Percentiles rank a stretch among this genome's conserved stretches.
phyloP scores from a whole-genome alignment of 2,329 filamentous ascomycete species.

The Aspergillus ochraceoroseus region DNA sequence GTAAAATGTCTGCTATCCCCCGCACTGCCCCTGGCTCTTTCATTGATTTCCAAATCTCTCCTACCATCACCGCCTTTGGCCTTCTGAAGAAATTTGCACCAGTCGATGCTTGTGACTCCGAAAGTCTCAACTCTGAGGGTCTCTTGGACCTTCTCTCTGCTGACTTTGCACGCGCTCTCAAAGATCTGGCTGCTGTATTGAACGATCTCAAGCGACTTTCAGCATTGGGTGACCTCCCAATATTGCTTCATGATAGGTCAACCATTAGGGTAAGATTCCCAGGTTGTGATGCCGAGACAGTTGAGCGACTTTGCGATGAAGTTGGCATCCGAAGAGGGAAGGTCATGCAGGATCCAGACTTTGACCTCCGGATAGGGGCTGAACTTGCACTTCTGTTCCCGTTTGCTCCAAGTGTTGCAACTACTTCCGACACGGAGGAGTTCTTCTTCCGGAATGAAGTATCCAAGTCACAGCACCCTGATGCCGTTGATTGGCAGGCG shows the following conservation, averaged over 20 bases:
- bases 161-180: slow-evolving; percentile 81
- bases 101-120: slow-evolving; percentile 38
- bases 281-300: slow-evolving; percentile 76
- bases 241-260: slow-evolving; percentile 63
- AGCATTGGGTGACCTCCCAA: slow-evolving; percentile 73
- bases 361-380: slow-evolving; percentile 62
- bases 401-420: slow-evolving; percentile 63
- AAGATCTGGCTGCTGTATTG: slow-evolving; percentile 73
- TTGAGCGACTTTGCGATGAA: slow-evolving; percentile 80
- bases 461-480: slow-evolving; percentile 29
- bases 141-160: slow-evolving; percentile 78
- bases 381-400: slow-evolving; percentile 78
- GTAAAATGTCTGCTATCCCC: slow-evolving; percentile 57
- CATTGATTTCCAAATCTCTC: slow-evolving; percentile 82
- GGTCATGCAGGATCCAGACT: slow-evolving; percentile 72
- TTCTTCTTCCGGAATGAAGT: slow-evolving; percentile 43
- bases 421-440: slow-evolving; percentile 42
- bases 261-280: slow-evolving; percentile 80
- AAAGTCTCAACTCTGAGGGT: slow-evolving; percentile 73
- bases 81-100: slow-evolving; percentile 29
- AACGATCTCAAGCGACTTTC: slow-evolving; percentile 76
- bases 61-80: slow-evolving; percentile 80
- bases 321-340: slow-evolving; percentile 76
- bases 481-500: slow-evolving; percentile 52
- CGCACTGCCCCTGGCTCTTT: slow-evolving; percentile 64